phyloP scores from a whole-genome alignment of 2,329 filamentous ascomycete genomes.

The Aspergillus versicolor region DNA sequence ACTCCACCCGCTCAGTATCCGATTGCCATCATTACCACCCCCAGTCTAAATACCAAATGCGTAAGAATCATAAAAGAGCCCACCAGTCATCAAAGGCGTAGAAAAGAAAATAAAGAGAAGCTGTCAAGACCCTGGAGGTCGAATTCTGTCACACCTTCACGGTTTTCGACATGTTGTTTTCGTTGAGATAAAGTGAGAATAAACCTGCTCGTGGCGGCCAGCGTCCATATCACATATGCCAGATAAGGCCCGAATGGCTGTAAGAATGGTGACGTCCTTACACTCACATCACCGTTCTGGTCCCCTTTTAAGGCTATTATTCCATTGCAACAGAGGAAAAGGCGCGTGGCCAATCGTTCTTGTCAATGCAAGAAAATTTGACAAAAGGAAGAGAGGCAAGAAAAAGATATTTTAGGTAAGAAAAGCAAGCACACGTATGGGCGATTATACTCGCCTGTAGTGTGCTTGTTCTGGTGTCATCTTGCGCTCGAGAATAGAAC shows the following conservation, averaged over 20 bases:
- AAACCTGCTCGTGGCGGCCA: neutral
- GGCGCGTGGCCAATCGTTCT: neutral
- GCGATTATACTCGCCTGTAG: constrained; percentile 21
- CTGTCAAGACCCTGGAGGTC: neutral
- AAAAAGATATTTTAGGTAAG: constrained; percentile 7
- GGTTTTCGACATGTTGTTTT: neutral
- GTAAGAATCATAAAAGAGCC: constrained; percentile 10
- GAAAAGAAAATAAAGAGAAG: neutral
- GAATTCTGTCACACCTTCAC: neutral
- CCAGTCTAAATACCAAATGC: constrained; percentile 19
- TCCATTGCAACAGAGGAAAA: constrained; percentile 12
- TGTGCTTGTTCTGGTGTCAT: constrained; percentile 16
- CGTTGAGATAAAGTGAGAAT: neutral
- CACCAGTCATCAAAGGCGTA: constrained; percentile 7
- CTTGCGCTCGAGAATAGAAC: constrained; percentile 13
- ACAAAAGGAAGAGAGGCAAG: constrained; percentile 13
- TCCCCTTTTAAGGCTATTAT: neutral
- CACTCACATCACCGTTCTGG: neutral
- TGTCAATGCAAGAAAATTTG: neutral
- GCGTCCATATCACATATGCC: constrained; percentile 2
- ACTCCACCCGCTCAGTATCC: constrained; percentile 18
- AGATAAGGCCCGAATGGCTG: neutral
- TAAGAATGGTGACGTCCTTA: neutral
- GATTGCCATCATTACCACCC: constrained; percentile 12
- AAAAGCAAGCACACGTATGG: constrained; percentile 5